Evolutionary conservation across 192 early-diverging fungal species (phyloP).

Genomic region (Backusella sp.): DNA sequence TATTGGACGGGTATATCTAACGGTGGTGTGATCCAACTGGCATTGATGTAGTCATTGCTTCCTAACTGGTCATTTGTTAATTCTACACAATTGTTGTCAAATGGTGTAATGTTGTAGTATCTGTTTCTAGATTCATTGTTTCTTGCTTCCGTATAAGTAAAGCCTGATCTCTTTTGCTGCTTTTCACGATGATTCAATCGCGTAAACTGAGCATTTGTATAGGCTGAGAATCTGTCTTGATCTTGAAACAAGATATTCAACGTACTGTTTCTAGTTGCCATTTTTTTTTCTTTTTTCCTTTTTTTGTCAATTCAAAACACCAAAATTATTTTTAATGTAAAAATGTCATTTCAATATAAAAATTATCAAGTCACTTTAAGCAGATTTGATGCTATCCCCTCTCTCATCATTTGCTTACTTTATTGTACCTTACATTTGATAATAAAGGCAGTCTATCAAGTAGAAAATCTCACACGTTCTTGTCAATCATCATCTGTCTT

Average conservation of each 20-base stretch:
- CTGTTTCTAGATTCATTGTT: slow-evolving; percentile 22
- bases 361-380: background rate
- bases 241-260: background rate
- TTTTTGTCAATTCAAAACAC: background rate
- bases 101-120: slow-evolving; percentile 42
- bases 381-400: too few species aligned
- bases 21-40: slow-evolving; percentile 63
- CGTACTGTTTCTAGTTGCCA: background rate
- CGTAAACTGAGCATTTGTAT: background rate
- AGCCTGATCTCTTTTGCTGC: background rate
- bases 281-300: background rate
- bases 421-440: background rate
- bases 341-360: background rate
- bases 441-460: background rate
- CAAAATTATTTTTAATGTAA: background rate
- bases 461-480: slow-evolving; percentile 3
- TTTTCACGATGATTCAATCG: background rate
- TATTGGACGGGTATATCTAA: slow-evolving; percentile 51
- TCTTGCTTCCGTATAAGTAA: background rate
- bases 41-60: slow-evolving; percentile 70
- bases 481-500: background rate
- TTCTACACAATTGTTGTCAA: slow-evolving; percentile 14
- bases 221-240: background rate
- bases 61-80: slow-evolving; percentile 4
- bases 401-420: background rate